Base-by-base conservation (phyloP, 2,329 filamentous ascomycete species). In the Dactylellina haptotyla region DNA sequence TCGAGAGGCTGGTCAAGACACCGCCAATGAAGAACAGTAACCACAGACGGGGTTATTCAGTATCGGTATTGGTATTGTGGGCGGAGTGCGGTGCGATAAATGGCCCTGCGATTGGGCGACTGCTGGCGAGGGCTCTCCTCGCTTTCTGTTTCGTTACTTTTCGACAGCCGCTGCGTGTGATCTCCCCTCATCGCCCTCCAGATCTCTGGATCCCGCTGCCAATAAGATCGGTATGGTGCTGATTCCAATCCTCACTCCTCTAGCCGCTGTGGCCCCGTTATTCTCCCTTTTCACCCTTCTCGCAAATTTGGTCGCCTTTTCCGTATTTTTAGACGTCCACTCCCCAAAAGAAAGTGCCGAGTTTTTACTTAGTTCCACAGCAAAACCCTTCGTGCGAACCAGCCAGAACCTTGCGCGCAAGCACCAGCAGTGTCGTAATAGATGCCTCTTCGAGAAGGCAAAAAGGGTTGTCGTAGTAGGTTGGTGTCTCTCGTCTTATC, bases 171-270 rank as follows among this genome's bases (percentile, higher is more conserved):
- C 62, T 66, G 18, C 43, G 28, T 66, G 62, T 51, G 45, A 54
- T 70, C 65, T 46, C 58, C 43, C 58, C 61, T 71, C 66, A 71
- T 71, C 45, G 66, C 66, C 66, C 32, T 50, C 25, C 43, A n/a
- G 63, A 43, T 67, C 37, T 43, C 56, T 54, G 34, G n/a, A 20
- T 54, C 41, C 46, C 56, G 54, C 32, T 30, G 6, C 54, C 63
- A 67, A 59, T 51, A 51, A 48, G 46, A 63, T 45, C 59, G 12
- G 8, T 23, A 26, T 46, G n/a, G 32, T 43, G 20, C 12, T 12
- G 23, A 48, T 39, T 53, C 28, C 25, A 18, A 30, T 43, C 54
- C 30, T 67, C 54, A 59, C 53, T 37, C 56, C 34, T 5, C 20
- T 34, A n/a, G 9, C 14, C 18, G 18, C 25, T 30, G 10, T 46